Conservation (phyloP, 106 monocot genomes). For the Dioscorea dumetorum region DNA sequence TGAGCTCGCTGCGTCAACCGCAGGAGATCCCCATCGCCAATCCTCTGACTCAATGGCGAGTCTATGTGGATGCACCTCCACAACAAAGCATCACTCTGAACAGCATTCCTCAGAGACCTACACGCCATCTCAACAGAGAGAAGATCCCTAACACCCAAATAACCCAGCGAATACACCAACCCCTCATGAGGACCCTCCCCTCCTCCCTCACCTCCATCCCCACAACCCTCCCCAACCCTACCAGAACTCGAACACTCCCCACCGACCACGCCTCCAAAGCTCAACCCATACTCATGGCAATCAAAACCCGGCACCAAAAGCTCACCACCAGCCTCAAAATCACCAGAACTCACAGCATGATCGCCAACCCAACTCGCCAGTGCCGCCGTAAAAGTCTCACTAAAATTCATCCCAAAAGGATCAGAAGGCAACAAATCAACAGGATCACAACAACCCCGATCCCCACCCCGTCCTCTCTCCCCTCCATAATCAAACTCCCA, state of each 20-base stretch:
- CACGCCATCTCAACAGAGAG: conserved; percentile 72
- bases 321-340: conserved; percentile 6
- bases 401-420: conserved; percentile 64
- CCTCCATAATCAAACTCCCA: not conserved
- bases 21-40: conserved; percentile 58
- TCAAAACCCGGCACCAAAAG: not conserved
- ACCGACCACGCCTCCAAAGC: not conserved
- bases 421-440: conserved; percentile 44
- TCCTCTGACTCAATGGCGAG: conserved; percentile 30
- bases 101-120: conserved; percentile 38
- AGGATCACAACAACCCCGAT: conserved; percentile 15
- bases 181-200: conserved; percentile 38
- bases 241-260: not conserved
- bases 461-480: not conserved
- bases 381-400: conserved; percentile 13
- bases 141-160: conserved; percentile 54
- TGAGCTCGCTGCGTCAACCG: conserved; percentile 43
- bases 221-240: not conserved
- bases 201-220: not conserved
- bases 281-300: not conserved
- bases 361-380: conserved; percentile 41
- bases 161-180: conserved; percentile 42
- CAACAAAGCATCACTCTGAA: conserved; percentile 41
- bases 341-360: not conserved
- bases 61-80: conserved; percentile 72